A percentile compares a stretch with the other conserved stretches of the same genome.
phyloP scores from a whole-genome alignment of 2,329 filamentous ascomycete species.

The Clarireedia paspali region DNA sequence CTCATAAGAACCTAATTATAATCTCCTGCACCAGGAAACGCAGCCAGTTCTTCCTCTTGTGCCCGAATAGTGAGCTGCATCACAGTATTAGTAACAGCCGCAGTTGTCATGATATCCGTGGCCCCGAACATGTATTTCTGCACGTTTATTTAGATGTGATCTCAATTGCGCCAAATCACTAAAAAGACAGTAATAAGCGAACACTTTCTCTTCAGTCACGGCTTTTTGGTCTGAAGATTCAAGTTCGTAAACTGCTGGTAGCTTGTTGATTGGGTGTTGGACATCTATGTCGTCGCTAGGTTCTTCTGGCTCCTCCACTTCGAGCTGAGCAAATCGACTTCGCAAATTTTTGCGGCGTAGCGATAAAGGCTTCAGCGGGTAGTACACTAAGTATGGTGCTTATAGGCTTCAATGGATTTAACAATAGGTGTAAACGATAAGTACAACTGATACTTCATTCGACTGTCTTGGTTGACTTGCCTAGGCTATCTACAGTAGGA shows the following conservation, averaged over 20 bases:
- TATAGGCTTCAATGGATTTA: no score
- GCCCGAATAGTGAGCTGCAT: conserved; percentile 9
- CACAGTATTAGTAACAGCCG: conserved; percentile 9
- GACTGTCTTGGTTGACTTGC: no score
- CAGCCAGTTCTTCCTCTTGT: not conserved
- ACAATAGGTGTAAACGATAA: no score
- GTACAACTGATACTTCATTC: no score
- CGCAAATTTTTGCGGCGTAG: no score
- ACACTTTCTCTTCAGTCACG: conserved; percentile 5
- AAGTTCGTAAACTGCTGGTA: not conserved
- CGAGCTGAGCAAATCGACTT: conserved; percentile 11
- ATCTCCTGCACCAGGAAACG: not conserved
- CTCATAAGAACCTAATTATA: not conserved
- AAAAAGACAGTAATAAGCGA: conserved; percentile 11
- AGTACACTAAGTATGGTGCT: no score
- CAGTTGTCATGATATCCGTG: conserved; percentile 11
- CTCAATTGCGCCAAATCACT: conserved; percentile 8
- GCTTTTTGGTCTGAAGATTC: not conserved
- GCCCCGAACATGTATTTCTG: not conserved
- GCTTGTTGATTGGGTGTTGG: not conserved
- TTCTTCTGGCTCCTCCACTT: conserved; percentile 12
- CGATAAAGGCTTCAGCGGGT: no score
- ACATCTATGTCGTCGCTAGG: not conserved
- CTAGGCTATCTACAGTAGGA: no score
- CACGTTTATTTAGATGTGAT: conserved; percentile 1